Base-by-base conservation (phyloP, 1,284 basidiomycete genomes). In the Takashimella tepidaria region DNA sequence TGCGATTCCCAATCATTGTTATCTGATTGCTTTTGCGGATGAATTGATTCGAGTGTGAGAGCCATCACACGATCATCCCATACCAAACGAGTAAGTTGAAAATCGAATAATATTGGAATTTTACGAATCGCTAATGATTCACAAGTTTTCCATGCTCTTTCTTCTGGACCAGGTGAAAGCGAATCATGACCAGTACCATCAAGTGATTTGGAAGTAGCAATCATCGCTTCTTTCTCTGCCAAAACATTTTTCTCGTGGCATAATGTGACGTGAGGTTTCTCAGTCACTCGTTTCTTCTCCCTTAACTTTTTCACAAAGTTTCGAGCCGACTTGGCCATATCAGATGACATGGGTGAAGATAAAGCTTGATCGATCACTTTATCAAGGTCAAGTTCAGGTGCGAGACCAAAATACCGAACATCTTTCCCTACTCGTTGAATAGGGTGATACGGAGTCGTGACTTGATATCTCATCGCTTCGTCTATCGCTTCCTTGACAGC, bases 61-160 rank as follows among this genome's bases (percentile, higher is more conserved):
- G 88, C 85, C 89, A 97, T 92, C 6, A 91, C 83, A 23, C 86
- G 77, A 24, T 81, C 81, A 64, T 92, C 83, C 84, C 87, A 92
- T 1, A 91, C 76, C 12, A 96, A 69, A 52, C 82, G 76, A 1
- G 81, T 80, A 5, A 96, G 76, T 26, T 75, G 76, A 63, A 87
- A 84, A 12, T 77, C 76, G 72, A 89, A 87, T 54, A 82, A 59
- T 0, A 85, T 83, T 3, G 81, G 77, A 1, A 59, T 53, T 0
- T 70, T 57, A 37, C 80, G 63, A 23, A 65, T 69, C 23, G 81
- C 76, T 10, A 91, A 71, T 42, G 60, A 66, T 20, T 68, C 62
- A 63, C 88, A 92, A 16, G 76, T 74, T 5, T 84, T 79, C 91
- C 91, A 93, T 2, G 89, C 72, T 19, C 60, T 69, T 53, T 58